These are phyloP conservation scores for Cubamyces sp. DNA, from an alignment of 768 basidiomycete species.

Conservation along the genomic window DNA sequence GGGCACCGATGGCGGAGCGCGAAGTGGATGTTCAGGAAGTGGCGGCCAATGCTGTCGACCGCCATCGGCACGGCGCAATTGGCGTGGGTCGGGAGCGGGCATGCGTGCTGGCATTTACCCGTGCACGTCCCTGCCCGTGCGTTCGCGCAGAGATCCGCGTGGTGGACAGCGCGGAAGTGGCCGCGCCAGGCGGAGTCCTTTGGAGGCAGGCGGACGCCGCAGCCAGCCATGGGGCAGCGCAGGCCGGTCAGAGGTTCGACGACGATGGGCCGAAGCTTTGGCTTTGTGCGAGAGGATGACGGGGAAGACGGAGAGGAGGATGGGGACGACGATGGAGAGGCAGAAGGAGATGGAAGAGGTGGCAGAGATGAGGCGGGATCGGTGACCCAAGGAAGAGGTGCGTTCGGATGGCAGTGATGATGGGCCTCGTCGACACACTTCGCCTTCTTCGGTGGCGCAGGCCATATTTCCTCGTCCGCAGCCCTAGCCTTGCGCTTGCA, in stretches of 20 bases:
- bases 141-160: slow-evolving; percentile 3
- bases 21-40: slow-evolving; percentile 15
- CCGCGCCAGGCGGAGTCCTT: slow-evolving; percentile 17
- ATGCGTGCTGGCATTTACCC: slow-evolving; percentile 4
- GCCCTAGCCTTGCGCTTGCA: not conserved
- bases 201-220: not conserved
- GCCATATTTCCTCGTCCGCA: not conserved
- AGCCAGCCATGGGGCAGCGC: slow-evolving; percentile 8
- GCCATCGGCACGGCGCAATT: slow-evolving; percentile 5
- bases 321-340: not conserved
- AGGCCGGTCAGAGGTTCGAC: not conserved
- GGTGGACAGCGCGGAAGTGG: slow-evolving; percentile 7
- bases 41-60: slow-evolving; percentile 17
- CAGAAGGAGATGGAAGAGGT: not conserved
- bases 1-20: slow-evolving; percentile 5
- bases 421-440: not conserved
- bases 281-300: not conserved
- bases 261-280: slow-evolving; percentile 2
- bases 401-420: not conserved
- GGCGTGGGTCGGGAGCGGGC: not conserved
- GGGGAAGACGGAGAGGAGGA: not conserved
- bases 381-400: not conserved
- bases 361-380: not conserved
- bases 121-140: not conserved
- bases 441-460: not conserved